A percentile compares a stretch with the other conserved stretches of the same genome.
These are phyloP conservation scores for Psidium friedrichsthalianum DNA, from an alignment of 345 rosid genomes.

Conservation along the genomic window DNA sequence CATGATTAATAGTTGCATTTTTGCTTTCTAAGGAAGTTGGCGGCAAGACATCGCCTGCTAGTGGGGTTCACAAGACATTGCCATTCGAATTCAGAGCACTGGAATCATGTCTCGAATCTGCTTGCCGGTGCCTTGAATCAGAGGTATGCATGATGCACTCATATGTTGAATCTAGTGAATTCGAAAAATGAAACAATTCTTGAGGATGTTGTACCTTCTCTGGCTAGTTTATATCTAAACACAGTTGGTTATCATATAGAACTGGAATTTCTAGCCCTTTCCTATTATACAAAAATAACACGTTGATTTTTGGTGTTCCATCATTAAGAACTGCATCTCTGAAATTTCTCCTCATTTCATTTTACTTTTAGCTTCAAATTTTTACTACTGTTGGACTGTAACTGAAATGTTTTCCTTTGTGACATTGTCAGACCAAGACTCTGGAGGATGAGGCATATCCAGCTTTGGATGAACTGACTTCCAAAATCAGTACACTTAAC, in stretches of 20 bases:
- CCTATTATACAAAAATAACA: background rate
- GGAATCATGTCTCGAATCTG: constrained; percentile 74
- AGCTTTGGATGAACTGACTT: constrained; percentile 69
- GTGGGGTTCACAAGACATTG: constrained; percentile 24
- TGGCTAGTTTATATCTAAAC: background rate
- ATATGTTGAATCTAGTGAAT: background rate
- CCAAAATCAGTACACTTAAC: constrained; percentile 68
- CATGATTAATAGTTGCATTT: background rate
- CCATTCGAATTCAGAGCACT: constrained; percentile 69
- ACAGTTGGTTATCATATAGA: background rate
- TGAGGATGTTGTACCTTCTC: background rate
- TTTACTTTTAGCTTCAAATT: background rate
- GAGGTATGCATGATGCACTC: constrained; percentile 29
- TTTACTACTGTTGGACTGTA: background rate
- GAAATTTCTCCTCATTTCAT: background rate
- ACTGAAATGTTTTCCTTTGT: background rate
- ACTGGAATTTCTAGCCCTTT: background rate
- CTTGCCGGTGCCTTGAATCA: constrained; percentile 54
- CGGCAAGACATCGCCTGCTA: background rate
- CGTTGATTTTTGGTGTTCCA: background rate
- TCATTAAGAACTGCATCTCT: background rate
- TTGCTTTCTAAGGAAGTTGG: background rate
- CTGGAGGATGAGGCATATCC: constrained; percentile 78
- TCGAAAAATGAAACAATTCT: background rate
- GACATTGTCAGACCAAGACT: constrained; percentile 28